Evolutionary conservation across 2,329 filamentous ascomycete genomes (phyloP), one percentile per base, ranked within the genome.

Genomic region (Torrubiellomyces zombiae): DNA sequence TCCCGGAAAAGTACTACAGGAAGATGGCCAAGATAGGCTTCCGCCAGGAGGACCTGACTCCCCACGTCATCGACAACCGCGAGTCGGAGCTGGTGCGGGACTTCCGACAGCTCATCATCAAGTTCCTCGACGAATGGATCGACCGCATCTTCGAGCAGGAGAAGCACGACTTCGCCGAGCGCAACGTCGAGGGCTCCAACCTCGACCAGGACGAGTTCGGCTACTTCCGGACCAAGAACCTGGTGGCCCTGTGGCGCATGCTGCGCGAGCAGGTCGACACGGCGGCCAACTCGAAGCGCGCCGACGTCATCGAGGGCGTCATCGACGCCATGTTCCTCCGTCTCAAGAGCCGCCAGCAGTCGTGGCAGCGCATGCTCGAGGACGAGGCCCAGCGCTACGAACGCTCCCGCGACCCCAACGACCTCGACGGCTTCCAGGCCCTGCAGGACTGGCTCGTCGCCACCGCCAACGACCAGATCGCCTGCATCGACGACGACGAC

Each of bases 181-280:
- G 85, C 33, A 74, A 72, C 38, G 64, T 75, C 30, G 79, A 83
- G 40, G 67, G 63, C 24, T 64, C 64, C 35, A 80, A 85, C 43
- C 62, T 94, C 33, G 83, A 93, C 45, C 72, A 71, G 39, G 83
- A 91, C 50, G 74, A 85, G 43, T 83, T 91, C 47, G 82, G 82
- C 31, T 85, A 81, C 48, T 85, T 93, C 55, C 75, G 86, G 24
- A 94, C 85, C 25, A 85, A 80, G 53, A 93, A 85, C 32, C 60
- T 93, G 27, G 77, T 85, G 28, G 85, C 93, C 42, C 77, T 95
- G 61, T 98, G 91, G 85, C 78, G 85, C 31, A 95, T 98, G 83
- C 62, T 98, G 34, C 74, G 80, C 37, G 86, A 98, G 51, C 89
- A 98, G 51, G 67, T 93, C 17, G 70, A 78, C 34, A 81, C 83